phyloP scores from a whole-genome alignment of 768 basidiomycete genomes.

The Lentinula detonsa region DNA sequence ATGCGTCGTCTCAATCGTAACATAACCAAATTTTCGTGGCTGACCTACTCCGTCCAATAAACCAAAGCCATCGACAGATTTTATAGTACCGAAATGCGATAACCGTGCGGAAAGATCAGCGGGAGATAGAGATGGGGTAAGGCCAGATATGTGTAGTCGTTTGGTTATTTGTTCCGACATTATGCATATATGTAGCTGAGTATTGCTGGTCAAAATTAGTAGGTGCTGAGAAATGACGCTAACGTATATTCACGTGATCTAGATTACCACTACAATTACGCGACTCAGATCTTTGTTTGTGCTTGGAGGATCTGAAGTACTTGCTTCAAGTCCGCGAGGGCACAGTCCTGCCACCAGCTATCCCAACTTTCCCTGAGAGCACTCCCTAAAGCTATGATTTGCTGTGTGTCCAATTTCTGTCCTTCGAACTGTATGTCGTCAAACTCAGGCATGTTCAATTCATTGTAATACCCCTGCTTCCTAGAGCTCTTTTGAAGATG shows the following conservation, averaged over 20 bases:
- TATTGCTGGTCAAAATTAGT: too few species aligned
- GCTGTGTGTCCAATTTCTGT: not conserved
- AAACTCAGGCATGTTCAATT: conserved; percentile 9
- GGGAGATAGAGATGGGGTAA: conserved; percentile 57
- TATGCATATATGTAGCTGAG: not conserved
- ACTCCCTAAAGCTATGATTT: not conserved
- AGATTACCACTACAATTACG: too few species aligned
- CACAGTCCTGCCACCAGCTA: conserved; percentile 1
- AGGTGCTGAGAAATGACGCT: too few species aligned
- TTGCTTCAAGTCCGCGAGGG: not conserved
- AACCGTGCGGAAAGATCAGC: conserved; percentile 55
- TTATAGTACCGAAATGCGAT: conserved; percentile 63
- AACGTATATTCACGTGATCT: too few species aligned
- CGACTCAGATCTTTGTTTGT: not conserved
- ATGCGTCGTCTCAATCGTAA: conserved; percentile 61
- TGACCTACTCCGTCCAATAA: conserved; percentile 56
- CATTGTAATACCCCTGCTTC: conserved; percentile 6
- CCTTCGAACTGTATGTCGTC: not conserved
- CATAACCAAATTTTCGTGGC: conserved; percentile 67
- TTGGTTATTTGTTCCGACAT: conserved; percentile 33
- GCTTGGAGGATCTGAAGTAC: not conserved
- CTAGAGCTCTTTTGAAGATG: not conserved
- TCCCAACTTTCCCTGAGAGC: conserved; percentile 1
- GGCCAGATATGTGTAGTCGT: conserved; percentile 69
- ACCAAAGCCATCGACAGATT: conserved; percentile 65